A percentile compares a stretch with the other conserved stretches of the same genome.
phyloP scores from a whole-genome alignment of 345 rosid genomes.

The Citrus glauca region DNA sequence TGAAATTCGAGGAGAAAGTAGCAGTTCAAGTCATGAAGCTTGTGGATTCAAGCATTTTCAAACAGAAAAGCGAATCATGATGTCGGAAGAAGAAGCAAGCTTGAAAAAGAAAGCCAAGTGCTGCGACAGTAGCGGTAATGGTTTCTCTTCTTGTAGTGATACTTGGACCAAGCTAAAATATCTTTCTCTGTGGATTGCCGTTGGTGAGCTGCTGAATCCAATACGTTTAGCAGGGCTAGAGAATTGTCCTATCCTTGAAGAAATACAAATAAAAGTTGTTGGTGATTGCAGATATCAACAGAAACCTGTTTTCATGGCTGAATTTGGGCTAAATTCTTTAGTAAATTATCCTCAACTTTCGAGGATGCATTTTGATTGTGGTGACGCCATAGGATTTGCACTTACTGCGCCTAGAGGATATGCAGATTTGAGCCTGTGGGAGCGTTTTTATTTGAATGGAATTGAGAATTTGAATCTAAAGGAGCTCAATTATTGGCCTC shows the following conservation, averaged over 20 bases:
- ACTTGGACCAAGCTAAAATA: slow-evolving; percentile 61
- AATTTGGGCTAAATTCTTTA: slow-evolving; percentile 66
- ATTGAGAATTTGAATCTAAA: slow-evolving; percentile 49
- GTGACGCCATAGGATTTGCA: slow-evolving; percentile 61
- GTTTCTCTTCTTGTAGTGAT: slow-evolving; percentile 28
- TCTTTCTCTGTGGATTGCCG: slow-evolving; percentile 79
- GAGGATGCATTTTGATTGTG: slow-evolving; percentile 76
- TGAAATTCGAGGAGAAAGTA: slow-evolving; percentile 11
- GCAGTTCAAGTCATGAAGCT: not conserved
- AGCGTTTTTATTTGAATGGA: slow-evolving; percentile 76
- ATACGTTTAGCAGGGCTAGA: slow-evolving; percentile 52
- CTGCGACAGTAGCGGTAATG: slow-evolving; percentile 29
- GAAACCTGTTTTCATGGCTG: slow-evolving; percentile 38
- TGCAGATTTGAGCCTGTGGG: slow-evolving; percentile 90
- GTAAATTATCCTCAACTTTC: slow-evolving; percentile 53
- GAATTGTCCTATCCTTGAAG: slow-evolving; percentile 80
- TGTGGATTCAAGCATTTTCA: not conserved
- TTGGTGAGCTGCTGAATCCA: slow-evolving; percentile 61
- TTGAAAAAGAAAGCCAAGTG: slow-evolving; percentile 48
- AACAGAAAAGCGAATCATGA: not conserved
- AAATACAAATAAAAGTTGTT: slow-evolving; percentile 64
- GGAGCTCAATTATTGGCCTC: slow-evolving; percentile 92
- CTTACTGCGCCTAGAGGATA: slow-evolving; percentile 76
- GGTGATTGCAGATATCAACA: slow-evolving; percentile 72
- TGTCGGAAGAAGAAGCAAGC: slow-evolving; percentile 16